A percentile compares a stretch with the other conserved stretches of the same genome.
Conservation (phyloP, 768 basidiomycete species). For the Sporobolomyces roseus region DNA sequence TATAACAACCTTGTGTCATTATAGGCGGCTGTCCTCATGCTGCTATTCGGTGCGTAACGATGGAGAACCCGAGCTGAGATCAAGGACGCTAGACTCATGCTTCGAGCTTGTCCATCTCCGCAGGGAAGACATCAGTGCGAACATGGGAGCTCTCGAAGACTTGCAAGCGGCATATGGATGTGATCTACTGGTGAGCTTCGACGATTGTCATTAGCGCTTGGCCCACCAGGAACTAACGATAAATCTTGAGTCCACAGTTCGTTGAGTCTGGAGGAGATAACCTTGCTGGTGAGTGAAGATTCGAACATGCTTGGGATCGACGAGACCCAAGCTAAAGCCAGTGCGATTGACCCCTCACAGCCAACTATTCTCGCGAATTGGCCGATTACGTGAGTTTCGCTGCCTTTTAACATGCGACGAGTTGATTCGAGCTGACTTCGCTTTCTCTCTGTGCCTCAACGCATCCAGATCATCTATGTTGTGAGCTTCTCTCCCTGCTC, state of each 20-base stretch:
- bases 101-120: not conserved
- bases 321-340: too few relatives aligned
- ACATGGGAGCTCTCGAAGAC: conserved; percentile 90
- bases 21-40: conserved; percentile 88
- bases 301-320: too few relatives aligned
- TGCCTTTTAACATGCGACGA: conserved; percentile 51
- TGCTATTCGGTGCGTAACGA: conserved; percentile 64
- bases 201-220: not conserved
- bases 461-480: conserved; percentile 45
- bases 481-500: too few relatives aligned
- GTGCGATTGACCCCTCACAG: conserved; percentile 49
- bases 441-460: conserved; percentile 11
- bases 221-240: not conserved
- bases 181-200: conserved; percentile 69
- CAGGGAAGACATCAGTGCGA: conserved; percentile 88
- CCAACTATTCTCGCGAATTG: conserved; percentile 91
- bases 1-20: not conserved
- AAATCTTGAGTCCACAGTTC: not conserved
- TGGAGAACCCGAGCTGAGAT: not conserved
- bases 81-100: not conserved
- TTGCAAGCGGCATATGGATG: conserved; percentile 85
- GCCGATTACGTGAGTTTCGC: conserved; percentile 95
- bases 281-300: conserved; percentile 62
- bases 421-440: not conserved
- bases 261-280: conserved; percentile 75